Base-by-base conservation (phyloP, 1,139 yeast genomes). In the Scheffersomyces illinoinensis region DNA sequence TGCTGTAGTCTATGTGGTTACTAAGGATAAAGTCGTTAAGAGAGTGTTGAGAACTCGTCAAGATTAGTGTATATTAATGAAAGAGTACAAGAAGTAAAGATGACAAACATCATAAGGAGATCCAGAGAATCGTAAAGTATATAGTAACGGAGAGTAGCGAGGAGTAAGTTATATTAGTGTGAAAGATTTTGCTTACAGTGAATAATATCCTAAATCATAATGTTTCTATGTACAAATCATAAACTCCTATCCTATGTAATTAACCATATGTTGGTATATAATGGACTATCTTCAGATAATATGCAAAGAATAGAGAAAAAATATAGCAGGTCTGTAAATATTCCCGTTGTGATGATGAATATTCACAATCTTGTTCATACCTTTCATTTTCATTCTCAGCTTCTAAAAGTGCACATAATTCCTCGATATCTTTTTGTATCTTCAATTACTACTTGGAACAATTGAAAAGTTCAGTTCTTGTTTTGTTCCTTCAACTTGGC, bases 31-130 rank as follows among this genome's bases (percentile, higher is more conserved):
- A 75, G 96, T 95, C 59, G 85, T 87, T 57, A 93, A 89, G 78
- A 87, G 96, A 72, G 87, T 90, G 69, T 85, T 96, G 76, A 93
- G 89, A 81, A 93, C 97, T 59, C 88, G 99, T 76, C 98, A 93
- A 81, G 99, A 95, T 84, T 81, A 73, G 67, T 51, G 21, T 88
- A 77, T 33, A 33, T 33, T 33, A 33, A 33, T 33, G 33, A 24
- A 72, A 47, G 50, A 50, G 19, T 10, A 43, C 52, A 53, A 52
- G 56, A 49, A 19, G 53, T 50, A 54, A 49, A 19, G 53, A 43
- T 23, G 49, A 53, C 50, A 52, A 24, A 47, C 51, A 26, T 21
- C 26, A 43, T 39, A 54, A 49, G 26, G 47, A 18, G 53, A 33
- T 19, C 49, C 18, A 18, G 53, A 21, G 10, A 23, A n/a, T 46